Percentiles rank a stretch among this genome's conserved stretches.
Evolutionary conservation across 306 rosid species (phyloP).

Genomic region (Vicia sativa): DNA sequence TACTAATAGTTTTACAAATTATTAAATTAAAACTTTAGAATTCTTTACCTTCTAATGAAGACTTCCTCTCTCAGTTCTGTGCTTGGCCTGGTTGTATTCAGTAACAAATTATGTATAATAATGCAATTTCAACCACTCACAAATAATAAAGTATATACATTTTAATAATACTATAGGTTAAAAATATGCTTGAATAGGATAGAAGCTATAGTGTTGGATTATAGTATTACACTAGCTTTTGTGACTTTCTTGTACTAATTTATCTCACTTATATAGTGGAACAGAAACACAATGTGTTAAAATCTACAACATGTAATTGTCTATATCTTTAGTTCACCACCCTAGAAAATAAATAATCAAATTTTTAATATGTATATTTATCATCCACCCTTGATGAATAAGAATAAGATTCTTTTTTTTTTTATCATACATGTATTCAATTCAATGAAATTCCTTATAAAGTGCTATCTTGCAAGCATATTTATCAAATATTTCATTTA

Average conservation of each 20-base stretch:
- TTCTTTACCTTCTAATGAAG: background rate
- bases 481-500: background rate
- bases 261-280: conserved; percentile 34
- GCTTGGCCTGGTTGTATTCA: background rate
- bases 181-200: background rate
- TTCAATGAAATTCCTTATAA: background rate
- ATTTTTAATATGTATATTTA: conserved; percentile 6
- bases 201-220: background rate
- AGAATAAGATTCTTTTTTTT: conserved; percentile 33
- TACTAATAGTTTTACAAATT: background rate
- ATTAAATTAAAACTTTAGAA: background rate
- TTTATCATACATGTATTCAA: background rate
- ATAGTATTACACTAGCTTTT: background rate
- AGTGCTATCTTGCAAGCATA: conserved; percentile 25
- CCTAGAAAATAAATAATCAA: conserved; percentile 23
- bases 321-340: conserved; percentile 40
- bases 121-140: background rate
- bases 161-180: background rate
- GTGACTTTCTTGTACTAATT: conserved; percentile 15
- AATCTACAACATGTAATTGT: conserved; percentile 31
- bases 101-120: background rate
- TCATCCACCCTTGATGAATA: conserved; percentile 39
- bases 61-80: background rate
- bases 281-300: background rate
- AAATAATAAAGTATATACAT: background rate